Conservation (phyloP, 306 rosid genomes). For the Castanea mollissima region DNA sequence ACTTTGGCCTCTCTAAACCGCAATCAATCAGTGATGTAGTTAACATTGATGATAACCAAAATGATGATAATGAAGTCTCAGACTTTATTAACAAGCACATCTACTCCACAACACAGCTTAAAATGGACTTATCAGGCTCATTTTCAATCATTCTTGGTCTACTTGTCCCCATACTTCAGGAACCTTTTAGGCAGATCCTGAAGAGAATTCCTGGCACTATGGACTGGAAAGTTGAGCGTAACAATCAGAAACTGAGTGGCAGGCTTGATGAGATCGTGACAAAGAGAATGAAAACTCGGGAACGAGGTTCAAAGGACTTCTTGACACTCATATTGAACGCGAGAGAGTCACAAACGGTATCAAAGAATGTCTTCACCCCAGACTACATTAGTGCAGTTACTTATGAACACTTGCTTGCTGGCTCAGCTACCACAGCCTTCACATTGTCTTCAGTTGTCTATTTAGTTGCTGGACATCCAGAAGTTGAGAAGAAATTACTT, state of each 20-base stretch:
- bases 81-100: slow-evolving; percentile 80
- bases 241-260: slow-evolving; percentile 46
- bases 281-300: slow-evolving; percentile 52
- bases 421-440: slow-evolving; percentile 85
- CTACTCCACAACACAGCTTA: slow-evolving; percentile 81
- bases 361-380: slow-evolving; percentile 54
- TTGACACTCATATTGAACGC: slow-evolving; percentile 73
- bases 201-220: slow-evolving; percentile 87
- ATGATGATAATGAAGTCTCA: slow-evolving; percentile 43
- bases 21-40: slow-evolving; percentile 33
- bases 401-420: slow-evolving; percentile 90
- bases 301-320: slow-evolving; percentile 63
- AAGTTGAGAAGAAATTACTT: slow-evolving; percentile 70
- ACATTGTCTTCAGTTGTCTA: slow-evolving; percentile 71
- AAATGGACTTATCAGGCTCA: slow-evolving; percentile 91
- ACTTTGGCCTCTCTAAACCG: slow-evolving; percentile 68
- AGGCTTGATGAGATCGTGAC: slow-evolving; percentile 71
- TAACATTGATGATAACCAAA: slow-evolving; percentile 4
- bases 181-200: slow-evolving; percentile 75
- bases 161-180: slow-evolving; percentile 74
- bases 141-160: slow-evolving; percentile 85
- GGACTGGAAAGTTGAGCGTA: slow-evolving; percentile 82
- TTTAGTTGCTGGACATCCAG: slow-evolving; percentile 76
- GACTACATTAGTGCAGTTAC: slow-evolving; percentile 82
- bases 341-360: slow-evolving; percentile 51